Evolutionary conservation across 2,329 filamentous ascomycete species (phyloP).

Genomic region (Clarireedia paspali): DNA sequence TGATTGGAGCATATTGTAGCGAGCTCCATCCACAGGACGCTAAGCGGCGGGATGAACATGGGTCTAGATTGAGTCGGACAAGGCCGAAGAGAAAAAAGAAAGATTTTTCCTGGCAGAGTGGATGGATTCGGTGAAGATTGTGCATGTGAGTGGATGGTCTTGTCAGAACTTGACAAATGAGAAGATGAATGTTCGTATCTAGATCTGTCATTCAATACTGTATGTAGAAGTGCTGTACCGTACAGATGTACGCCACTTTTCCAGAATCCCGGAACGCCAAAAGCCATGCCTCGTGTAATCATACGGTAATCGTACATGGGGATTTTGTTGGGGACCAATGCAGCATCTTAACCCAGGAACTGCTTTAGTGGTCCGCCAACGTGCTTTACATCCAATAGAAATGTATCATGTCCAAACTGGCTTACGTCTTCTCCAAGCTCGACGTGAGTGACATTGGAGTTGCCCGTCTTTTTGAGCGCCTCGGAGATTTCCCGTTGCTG

Average conservation of each 20-base stretch:
- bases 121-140: background rate
- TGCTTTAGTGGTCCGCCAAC: constrained; percentile 76
- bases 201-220: background rate
- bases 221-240: background rate
- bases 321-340: background rate
- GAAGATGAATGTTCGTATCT: background rate
- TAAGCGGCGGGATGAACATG: background rate
- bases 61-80: constrained; percentile 6
- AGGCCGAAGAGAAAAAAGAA: constrained; percentile 3
- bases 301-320: background rate
- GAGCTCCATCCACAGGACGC: background rate
- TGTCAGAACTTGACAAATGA: background rate
- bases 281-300: constrained; percentile 2
- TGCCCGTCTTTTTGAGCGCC: constrained; percentile 69
- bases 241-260: constrained; percentile 5
- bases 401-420: constrained; percentile 94
- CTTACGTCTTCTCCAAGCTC: constrained; percentile 93
- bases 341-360: constrained; percentile 52
- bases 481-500: constrained; percentile 93
- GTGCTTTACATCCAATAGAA: constrained; percentile 84
- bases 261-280: constrained; percentile 2
- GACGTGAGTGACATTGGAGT: constrained; percentile 73
- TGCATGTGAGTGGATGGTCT: background rate
- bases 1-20: background rate
- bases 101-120: background rate